Percentiles rank a stretch among this genome's conserved stretches.
phyloP scores from a whole-genome alignment of 2,329 filamentous ascomycete species.

The Colletotrichum tabaci region DNA sequence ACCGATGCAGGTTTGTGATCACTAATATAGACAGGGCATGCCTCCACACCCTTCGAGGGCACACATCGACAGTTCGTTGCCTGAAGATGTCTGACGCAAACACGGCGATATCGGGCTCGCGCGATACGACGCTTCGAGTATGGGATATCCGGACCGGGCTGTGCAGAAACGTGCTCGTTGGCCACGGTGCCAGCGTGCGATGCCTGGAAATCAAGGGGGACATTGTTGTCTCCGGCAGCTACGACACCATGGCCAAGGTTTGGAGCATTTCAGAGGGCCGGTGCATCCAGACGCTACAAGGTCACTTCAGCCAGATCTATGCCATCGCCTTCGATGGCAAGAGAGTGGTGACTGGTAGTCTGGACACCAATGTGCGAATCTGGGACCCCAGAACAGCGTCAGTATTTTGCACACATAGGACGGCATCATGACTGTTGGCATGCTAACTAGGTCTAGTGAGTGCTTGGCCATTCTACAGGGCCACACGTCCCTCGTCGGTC shows the following conservation, averaged over 20 bases:
- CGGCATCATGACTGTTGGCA: conserved; percentile 15
- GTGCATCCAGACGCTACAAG: conserved; percentile 89
- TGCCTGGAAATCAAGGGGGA: conserved; percentile 97
- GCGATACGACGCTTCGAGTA: conserved; percentile 93
- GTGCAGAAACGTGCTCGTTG: conserved; percentile 92
- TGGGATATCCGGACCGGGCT: conserved; percentile 94
- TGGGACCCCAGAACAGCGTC: conserved; percentile 94
- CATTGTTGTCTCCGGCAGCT: conserved; percentile 97
- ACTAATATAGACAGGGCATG: conserved; percentile 69
- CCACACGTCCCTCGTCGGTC: conserved; percentile 95
- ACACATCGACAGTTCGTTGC: conserved; percentile 96
- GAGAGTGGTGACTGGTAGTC: conserved; percentile 92
- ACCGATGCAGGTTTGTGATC: neutral
- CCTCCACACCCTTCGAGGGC: conserved; percentile 88
- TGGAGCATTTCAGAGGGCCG: conserved; percentile 98
- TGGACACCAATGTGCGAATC: conserved; percentile 96
- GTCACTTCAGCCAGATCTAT: conserved; percentile 99
- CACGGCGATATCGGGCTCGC: conserved; percentile 95
- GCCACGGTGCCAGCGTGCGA: conserved; percentile 94
- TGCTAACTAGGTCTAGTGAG: conserved; percentile 66
- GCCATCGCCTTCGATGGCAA: conserved; percentile 97
- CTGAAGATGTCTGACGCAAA: conserved; percentile 97
- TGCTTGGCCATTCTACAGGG: conserved; percentile 95
- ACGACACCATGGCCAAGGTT: conserved; percentile 96
- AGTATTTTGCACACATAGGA: conserved; percentile 51